These are phyloP conservation scores for Metroxylon sagu DNA, from an alignment of 176 grass and related monocot species.

Conservation along the genomic window DNA sequence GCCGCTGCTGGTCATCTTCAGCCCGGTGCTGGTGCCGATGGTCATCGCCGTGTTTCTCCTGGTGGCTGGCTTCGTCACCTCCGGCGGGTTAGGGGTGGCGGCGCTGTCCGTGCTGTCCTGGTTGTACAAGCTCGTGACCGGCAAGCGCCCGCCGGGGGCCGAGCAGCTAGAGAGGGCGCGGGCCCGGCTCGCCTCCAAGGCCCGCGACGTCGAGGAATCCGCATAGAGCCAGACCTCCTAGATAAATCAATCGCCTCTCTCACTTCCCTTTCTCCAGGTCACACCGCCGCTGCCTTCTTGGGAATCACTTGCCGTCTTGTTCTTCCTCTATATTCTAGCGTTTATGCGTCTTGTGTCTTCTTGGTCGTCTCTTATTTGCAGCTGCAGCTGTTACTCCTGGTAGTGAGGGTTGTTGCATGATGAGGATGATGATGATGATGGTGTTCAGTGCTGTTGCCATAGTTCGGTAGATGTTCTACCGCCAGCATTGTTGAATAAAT, in stretches of 20 bases:
- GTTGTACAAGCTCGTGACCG: constrained; percentile 95
- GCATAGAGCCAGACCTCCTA: constrained; percentile 43
- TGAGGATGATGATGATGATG: too few relatives aligned
- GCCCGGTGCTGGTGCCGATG: constrained; percentile 78
- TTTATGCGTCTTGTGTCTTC: too few relatives aligned
- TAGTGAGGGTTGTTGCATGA: too few relatives aligned
- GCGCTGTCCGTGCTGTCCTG: constrained; percentile 85
- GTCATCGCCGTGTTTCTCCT: constrained; percentile 48
- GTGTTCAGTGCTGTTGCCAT: too few relatives aligned
- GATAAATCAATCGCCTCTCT: not conserved
- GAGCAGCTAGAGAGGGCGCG: constrained; percentile 78
- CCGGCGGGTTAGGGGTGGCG: constrained; percentile 60
- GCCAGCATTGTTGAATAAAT: too few relatives aligned
- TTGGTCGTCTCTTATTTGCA: too few relatives aligned
- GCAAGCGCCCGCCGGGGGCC: constrained; percentile 74
- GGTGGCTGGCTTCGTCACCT: constrained; percentile 59
- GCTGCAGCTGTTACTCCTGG: too few relatives aligned
- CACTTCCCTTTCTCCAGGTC: too few relatives aligned
- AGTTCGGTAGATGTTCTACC: too few relatives aligned
- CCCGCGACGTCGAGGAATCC: constrained; percentile 64
- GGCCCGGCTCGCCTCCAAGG: constrained; percentile 65
- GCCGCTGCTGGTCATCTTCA: constrained; percentile 85
- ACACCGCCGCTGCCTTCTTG: too few relatives aligned
- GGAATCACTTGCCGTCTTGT: too few relatives aligned
- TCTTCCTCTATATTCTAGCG: too few relatives aligned